Base-by-base conservation (phyloP, 805 yeast genomes). In the Candida boidinii region DNA sequence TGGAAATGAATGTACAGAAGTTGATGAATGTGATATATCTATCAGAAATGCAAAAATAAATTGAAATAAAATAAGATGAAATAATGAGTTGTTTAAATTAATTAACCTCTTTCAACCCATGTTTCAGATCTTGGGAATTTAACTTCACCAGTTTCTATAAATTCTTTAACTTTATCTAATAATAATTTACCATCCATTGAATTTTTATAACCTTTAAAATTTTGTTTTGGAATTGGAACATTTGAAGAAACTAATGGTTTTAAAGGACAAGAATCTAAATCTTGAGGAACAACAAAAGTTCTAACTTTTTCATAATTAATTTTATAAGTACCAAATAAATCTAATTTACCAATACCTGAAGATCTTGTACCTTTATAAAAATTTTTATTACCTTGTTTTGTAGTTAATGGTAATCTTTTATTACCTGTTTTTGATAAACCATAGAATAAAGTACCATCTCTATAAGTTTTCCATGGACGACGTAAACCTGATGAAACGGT, bases 351-450 rank as follows among this genome's bases (percentile, higher is more conserved):
- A 41, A 86, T 75, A 56, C 96, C 96, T 3, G 94, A 73, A 5
- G 98, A 84, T 37, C 96, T 74, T 16, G 97, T 92, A 66, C 99
- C 99, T 58, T 92, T 92, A 64, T 92, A 92, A 62, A 69, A 83
- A 47, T 83, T 79, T 64, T 88, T 87, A 61, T 92, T 90, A 49
- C 98, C 97, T 54, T 85, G 86, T 50, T 92, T 92, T 16, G 96
- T 80, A 16, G 95, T 81, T 46, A 90, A 64, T 5, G 95, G 72
- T 52, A 72, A 70, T 64, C 96, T 78, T 56, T 80, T 85, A 43
- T 85, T 77, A 35, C 96, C 96, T 7, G 78, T 53, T 51, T 83
- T 87, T 12, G 79, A 63, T 17, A 62, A 47, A 30, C 96, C 96
- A 53, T 87, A 87, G 66, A 83, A 87, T 15, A 84, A 66, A 26